phyloP scores from a whole-genome alignment of 1,284 basidiomycete species.

The Sporisorium reilianum region DNA sequence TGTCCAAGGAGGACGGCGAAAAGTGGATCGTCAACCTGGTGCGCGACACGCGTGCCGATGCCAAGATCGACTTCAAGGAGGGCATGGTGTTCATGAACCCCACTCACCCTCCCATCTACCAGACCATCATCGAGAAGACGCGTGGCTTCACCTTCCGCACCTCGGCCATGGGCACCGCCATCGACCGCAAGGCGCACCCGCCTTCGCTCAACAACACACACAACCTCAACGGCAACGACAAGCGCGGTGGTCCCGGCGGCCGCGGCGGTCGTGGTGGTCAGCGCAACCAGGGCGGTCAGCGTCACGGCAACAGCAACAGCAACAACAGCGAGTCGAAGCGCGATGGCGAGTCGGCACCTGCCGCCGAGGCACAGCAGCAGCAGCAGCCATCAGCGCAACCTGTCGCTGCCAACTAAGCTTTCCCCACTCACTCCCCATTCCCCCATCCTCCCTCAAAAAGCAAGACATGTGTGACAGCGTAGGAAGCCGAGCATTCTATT shows the following conservation, averaged over 20 bases:
- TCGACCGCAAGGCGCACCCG: conserved; percentile 74
- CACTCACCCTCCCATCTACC: conserved; percentile 88
- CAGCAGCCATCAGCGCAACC: conserved; percentile 36
- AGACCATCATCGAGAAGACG: conserved; percentile 95
- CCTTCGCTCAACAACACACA: conserved; percentile 50
- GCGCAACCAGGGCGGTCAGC: conserved; percentile 48
- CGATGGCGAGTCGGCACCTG: conserved; percentile 36
- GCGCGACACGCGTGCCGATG: conserved; percentile 94
- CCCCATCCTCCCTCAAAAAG: conserved; percentile 13
- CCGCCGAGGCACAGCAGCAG: conserved; percentile 32
- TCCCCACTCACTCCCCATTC: not conserved
- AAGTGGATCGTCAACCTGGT: conserved; percentile 99
- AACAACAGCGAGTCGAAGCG: conserved; percentile 36
- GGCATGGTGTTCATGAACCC: conserved; percentile 96
- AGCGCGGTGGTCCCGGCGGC: conserved; percentile 52
- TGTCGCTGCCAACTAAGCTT: conserved; percentile 38
- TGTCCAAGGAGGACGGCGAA: conserved; percentile 92
- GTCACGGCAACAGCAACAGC: conserved; percentile 25
- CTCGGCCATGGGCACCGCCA: conserved; percentile 87
- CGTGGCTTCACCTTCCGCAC: conserved; percentile 90
- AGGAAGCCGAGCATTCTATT: conserved; percentile 19
- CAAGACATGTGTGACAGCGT: conserved; percentile 6
- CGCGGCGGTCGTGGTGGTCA: conserved; percentile 59
- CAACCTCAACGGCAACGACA: conserved; percentile 53
- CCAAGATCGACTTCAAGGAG: conserved; percentile 96